These are phyloP conservation scores for Ceraceosorus bombacis DNA, from an alignment of 1,284 basidiomycete genomes.

Conservation along the genomic window DNA sequence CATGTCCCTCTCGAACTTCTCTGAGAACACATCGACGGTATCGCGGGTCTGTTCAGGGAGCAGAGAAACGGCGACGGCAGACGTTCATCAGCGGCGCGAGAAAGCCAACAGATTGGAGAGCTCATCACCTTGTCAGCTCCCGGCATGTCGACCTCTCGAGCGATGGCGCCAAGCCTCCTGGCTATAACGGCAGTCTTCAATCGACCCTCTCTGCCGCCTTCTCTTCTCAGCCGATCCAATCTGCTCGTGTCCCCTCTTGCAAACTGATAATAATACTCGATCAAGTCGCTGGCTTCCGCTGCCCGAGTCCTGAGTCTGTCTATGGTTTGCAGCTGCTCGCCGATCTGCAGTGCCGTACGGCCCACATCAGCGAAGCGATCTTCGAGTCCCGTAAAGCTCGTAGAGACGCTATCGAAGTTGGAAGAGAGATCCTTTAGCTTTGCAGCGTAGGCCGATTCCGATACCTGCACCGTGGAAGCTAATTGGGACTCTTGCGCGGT, in stretches of 20 bases:
- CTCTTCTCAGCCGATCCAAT: conserved; percentile 73
- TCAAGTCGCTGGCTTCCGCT: conserved; percentile 86
- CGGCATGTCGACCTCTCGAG: conserved; percentile 68
- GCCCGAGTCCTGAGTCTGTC: conserved; percentile 86
- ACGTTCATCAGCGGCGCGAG: too few species aligned
- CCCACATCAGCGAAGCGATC: conserved; percentile 78
- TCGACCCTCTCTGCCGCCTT: conserved; percentile 64
- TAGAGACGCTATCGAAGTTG: conserved; percentile 63
- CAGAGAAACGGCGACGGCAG: background rate
- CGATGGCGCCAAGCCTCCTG: conserved; percentile 76
- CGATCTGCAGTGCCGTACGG: conserved; percentile 86
- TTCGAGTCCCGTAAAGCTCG: conserved; percentile 39
- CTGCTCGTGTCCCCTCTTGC: conserved; percentile 72
- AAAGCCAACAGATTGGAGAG: too few species aligned
- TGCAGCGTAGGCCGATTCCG: conserved; percentile 87
- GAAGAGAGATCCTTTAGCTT: conserved; percentile 84
- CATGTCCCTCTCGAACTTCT: conserved; percentile 98
- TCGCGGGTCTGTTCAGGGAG: conserved; percentile 32
- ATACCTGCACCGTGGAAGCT: conserved; percentile 79
- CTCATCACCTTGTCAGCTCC: conserved; percentile 26
- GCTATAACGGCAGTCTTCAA: conserved; percentile 81
- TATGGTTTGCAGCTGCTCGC: conserved; percentile 84
- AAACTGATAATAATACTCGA: conserved; percentile 90
- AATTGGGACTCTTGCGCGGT: conserved; percentile 79
- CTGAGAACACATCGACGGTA: conserved; percentile 85